Base-by-base conservation (phyloP, 2,329 filamentous ascomycete species). In the Calonectria honghensis region DNA sequence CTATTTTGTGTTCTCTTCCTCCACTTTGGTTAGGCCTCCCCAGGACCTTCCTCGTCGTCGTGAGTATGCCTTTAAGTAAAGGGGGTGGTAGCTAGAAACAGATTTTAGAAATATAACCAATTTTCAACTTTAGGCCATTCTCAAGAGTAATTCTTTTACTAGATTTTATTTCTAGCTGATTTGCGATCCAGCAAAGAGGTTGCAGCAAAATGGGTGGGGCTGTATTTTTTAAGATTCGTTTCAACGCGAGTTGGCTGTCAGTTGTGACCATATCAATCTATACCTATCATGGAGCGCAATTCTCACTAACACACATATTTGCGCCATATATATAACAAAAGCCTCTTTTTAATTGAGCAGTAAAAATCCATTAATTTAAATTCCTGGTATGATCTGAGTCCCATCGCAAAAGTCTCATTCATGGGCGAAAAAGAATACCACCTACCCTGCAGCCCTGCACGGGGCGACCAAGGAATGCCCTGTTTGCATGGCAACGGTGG, bases 21-120 rank as follows among this genome's bases (percentile, higher is more conserved):
- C 9, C 20, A n/a, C 41, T 24, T 24, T 20, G 18, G 16, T 9
- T 45, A 7, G 41, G 18, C 41, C 41, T 20, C 16, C 41, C 20
- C 41, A 48, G 18, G 6, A 48, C 41, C 11, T 48, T 4, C 41
- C 18, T 20, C 6, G 18, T 11, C 32, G 9, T 35, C 7, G 7
- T 10, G 32, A 35, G 32, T 35, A 10, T 35, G 32, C 32, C 32
- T 9, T 35, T 35, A 10, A 10, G 32, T 11, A 10, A 35, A 35
- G 32, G 32, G 10, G 10, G 32, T 10, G n/a, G 41, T n/a, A 35
- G 41, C 20, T n/a, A 7, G 7, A 11, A 3, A 3, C 41, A 11
- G n/a, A 48, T 10, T n/a, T n/a, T 6, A 24, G 3, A 7, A 11
- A n/a, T 24, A n/a, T 1, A 13, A 24, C 9, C 4, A 0, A 0